Percentiles rank a stretch among this genome's conserved stretches.
phyloP scores from a whole-genome alignment of 164 flowering plant species.

The Vitis cinerea region DNA sequence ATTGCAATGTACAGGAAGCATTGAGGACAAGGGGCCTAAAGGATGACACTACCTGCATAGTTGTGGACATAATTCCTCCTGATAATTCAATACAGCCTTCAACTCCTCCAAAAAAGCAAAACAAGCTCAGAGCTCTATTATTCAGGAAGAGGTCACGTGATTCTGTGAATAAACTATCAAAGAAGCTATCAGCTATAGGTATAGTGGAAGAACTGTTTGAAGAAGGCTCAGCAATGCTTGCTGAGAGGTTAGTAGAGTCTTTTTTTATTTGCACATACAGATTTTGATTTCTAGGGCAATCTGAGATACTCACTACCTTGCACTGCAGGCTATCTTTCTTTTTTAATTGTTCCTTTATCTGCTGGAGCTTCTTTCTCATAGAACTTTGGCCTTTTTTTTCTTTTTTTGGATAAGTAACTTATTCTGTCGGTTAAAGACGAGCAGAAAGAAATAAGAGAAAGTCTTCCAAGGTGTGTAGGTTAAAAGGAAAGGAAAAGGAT shows the following conservation, averaged over 20 bases:
- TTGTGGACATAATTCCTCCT: conserved; percentile 88
- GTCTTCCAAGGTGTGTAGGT: not conserved
- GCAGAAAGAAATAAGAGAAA: not conserved
- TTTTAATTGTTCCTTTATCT: not conserved
- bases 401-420: not conserved
- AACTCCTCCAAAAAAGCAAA: conserved; percentile 61
- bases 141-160: conserved; percentile 54
- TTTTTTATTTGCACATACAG: not conserved
- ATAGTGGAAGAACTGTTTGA: conserved; percentile 87
- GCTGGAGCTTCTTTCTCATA: not conserved
- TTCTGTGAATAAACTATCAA: conserved; percentile 55
- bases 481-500: conserved; percentile 1
- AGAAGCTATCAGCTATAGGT: conserved; percentile 69
- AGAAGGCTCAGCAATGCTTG: conserved; percentile 95
- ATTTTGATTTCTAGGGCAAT: not conserved
- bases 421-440: not conserved
- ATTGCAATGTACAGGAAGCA: conserved; percentile 55
- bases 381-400: not conserved
- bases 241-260: conserved; percentile 64
- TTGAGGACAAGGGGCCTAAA: conserved; percentile 73
- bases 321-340: not conserved
- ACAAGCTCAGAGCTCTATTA: conserved; percentile 51
- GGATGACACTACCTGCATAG: conserved; percentile 92
- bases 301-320: not conserved
- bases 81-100: conserved; percentile 37